These are phyloP conservation scores for Globisporangium alternatum DNA, from an alignment of 352 stramenopile species.

Conservation along the genomic window DNA sequence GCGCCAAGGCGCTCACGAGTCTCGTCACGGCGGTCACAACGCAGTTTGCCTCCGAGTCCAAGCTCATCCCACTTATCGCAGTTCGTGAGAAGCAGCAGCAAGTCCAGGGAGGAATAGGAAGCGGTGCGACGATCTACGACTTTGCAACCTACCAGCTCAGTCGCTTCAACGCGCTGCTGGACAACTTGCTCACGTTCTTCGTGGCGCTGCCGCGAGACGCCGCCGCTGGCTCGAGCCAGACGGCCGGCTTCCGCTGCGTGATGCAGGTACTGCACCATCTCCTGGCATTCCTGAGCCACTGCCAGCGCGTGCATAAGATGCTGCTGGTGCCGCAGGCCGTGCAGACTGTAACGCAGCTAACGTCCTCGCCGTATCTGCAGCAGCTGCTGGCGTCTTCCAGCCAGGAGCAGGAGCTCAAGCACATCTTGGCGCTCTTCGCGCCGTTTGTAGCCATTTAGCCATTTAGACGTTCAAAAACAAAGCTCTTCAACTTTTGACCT, in stretches of 20 bases:
- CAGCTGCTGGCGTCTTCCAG: conserved; percentile 42
- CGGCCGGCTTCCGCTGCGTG: conserved; percentile 44
- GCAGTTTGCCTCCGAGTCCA: conserved; percentile 34
- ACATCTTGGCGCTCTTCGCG: conserved; percentile 36
- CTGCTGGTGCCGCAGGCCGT: conserved; percentile 35
- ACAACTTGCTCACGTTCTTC: conserved; percentile 68
- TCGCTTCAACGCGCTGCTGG: conserved; percentile 53
- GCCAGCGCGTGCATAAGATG: conserved; percentile 33
- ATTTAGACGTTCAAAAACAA: background rate
- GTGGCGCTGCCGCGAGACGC: conserved; percentile 39
- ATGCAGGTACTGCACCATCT: conserved; percentile 66
- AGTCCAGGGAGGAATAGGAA: conserved; percentile 7
- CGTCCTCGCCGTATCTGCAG: conserved; percentile 59
- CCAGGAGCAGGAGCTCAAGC: conserved; percentile 49
- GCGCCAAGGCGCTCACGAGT: conserved; percentile 26
- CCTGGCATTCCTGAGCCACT: conserved; percentile 51
- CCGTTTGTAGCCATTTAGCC: conserved; percentile 23
- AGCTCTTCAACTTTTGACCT: background rate
- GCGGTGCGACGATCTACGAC: background rate
- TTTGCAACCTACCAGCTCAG: conserved; percentile 42
- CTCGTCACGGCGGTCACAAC: conserved; percentile 29
- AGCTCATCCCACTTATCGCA: conserved; percentile 40
- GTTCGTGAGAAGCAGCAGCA: conserved; percentile 22
- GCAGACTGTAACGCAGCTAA: conserved; percentile 48
- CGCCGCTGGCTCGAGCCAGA: conserved; percentile 18